Percentiles rank a stretch among this genome's conserved stretches.
Conservation (phyloP, 768 basidiomycete species). For the Suillus subluteus region DNA sequence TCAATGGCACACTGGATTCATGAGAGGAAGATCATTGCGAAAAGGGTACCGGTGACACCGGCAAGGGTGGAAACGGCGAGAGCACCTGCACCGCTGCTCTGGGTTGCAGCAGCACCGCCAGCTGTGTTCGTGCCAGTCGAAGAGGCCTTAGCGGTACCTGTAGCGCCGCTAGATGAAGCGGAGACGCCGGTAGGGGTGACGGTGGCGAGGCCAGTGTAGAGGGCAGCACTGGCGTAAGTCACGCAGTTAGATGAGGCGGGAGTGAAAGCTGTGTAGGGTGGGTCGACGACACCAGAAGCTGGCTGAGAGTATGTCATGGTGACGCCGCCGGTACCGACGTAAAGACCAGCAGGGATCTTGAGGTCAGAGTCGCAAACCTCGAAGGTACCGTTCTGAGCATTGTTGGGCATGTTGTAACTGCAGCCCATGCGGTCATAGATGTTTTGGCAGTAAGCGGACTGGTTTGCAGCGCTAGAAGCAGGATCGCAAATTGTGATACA, state of each 20-base stretch:
- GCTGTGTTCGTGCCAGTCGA: conserved; percentile 20
- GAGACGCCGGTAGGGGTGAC: conserved; percentile 7
- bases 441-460: conserved; percentile 65
- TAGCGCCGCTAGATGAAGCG: not conserved
- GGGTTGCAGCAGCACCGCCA: conserved; percentile 21
- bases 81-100: conserved; percentile 24
- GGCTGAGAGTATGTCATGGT: conserved; percentile 42
- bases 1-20: conserved; percentile 21
- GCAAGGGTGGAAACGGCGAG: conserved; percentile 37
- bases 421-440: conserved; percentile 76
- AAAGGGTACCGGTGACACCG: conserved; percentile 38
- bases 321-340: conserved; percentile 40
- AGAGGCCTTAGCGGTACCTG: conserved; percentile 6
- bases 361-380: conserved; percentile 68
- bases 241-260: conserved; percentile 51
- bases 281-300: conserved; percentile 36
- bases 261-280: conserved; percentile 45
- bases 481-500: conserved; percentile 79
- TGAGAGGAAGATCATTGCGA: conserved; percentile 43
- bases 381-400: conserved; percentile 60
- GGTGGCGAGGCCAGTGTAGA: conserved; percentile 37
- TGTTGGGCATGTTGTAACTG: conserved; percentile 71
- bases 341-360: conserved; percentile 63
- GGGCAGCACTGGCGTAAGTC: conserved; percentile 36
- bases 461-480: conserved; percentile 37